These are phyloP conservation scores for Ustilago xerochloae DNA, from an alignment of 1,284 basidiomycete species.

Conservation along the genomic window DNA sequence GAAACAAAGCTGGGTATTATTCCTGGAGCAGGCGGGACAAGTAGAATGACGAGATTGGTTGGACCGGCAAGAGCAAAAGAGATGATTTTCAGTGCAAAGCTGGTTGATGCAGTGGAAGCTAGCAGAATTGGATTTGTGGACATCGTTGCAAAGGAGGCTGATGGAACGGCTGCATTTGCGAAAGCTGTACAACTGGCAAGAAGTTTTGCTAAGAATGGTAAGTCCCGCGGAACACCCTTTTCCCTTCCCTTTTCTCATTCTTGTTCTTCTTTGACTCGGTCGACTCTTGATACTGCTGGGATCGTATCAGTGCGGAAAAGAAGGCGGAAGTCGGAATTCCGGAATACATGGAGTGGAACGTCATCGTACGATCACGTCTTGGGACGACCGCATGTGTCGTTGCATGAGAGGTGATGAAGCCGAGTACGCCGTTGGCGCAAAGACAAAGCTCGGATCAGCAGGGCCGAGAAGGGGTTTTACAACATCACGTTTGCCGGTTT, in stretches of 20 bases:
- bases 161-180: constrained; percentile 19
- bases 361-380: constrained; percentile 5
- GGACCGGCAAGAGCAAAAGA: constrained; percentile 87
- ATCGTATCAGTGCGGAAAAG: constrained; percentile 2
- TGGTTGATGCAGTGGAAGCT: constrained; percentile 78
- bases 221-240: constrained; percentile 38
- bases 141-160: constrained; percentile 74
- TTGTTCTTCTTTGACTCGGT: no score
- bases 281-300: not conserved
- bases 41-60: constrained; percentile 82
- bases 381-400: not conserved
- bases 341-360: not conserved
- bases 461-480: not conserved
- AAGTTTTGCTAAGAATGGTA: constrained; percentile 74
- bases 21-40: constrained; percentile 78
- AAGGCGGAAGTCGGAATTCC: constrained; percentile 2
- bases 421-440: constrained; percentile 9
- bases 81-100: constrained; percentile 81
- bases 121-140: constrained; percentile 81
- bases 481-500: not conserved
- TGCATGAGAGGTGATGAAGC: constrained; percentile 1
- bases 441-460: not conserved
- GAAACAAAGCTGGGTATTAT: constrained; percentile 90
- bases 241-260: not conserved
- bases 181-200: constrained; percentile 37